Percentiles rank a stretch among this genome's conserved stretches.
Conservation (phyloP, 2,329 filamentous ascomycete species). For the Trichoderma guizhouense region DNA sequence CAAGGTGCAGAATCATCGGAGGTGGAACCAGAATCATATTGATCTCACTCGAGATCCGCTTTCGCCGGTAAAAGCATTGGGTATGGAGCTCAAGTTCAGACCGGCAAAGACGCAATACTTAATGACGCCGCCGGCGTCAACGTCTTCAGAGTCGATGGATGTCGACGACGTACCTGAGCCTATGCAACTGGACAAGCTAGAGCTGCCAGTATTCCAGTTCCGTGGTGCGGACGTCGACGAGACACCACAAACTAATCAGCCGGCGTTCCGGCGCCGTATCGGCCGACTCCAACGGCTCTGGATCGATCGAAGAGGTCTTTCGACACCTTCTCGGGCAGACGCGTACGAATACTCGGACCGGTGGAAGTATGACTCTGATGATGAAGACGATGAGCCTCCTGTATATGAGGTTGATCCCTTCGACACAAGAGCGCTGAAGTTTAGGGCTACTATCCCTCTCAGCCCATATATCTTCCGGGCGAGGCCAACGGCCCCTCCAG, state of each 20-base stretch:
- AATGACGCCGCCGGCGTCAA: slow-evolving; percentile 61
- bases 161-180: slow-evolving; percentile 48
- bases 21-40: slow-evolving; percentile 87
- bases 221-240: slow-evolving; percentile 37
- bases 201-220: slow-evolving; percentile 44
- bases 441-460: slow-evolving; percentile 56
- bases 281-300: slow-evolving; percentile 81
- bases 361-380: slow-evolving; percentile 86
- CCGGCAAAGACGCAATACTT: slow-evolving; percentile 69
- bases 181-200: slow-evolving; percentile 36
- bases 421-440: slow-evolving; percentile 57
- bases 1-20: slow-evolving; percentile 81
- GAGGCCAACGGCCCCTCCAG: slow-evolving; percentile 34
- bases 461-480: slow-evolving; percentile 41
- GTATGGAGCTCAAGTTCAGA: slow-evolving; percentile 62
- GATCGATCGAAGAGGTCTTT: slow-evolving; percentile 77
- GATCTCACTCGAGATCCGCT: slow-evolving; percentile 85
- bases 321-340: slow-evolving; percentile 46
- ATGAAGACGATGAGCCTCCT: slow-evolving; percentile 75
- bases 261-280: slow-evolving; percentile 77
- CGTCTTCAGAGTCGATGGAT: slow-evolving; percentile 55
- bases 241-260: slow-evolving; percentile 42
- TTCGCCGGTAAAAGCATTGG: slow-evolving; percentile 68
- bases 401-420: slow-evolving; percentile 74
- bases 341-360: slow-evolving; percentile 54